Conservation (phyloP, 441 rosid species). For the Aquilaria agallochum region DNA sequence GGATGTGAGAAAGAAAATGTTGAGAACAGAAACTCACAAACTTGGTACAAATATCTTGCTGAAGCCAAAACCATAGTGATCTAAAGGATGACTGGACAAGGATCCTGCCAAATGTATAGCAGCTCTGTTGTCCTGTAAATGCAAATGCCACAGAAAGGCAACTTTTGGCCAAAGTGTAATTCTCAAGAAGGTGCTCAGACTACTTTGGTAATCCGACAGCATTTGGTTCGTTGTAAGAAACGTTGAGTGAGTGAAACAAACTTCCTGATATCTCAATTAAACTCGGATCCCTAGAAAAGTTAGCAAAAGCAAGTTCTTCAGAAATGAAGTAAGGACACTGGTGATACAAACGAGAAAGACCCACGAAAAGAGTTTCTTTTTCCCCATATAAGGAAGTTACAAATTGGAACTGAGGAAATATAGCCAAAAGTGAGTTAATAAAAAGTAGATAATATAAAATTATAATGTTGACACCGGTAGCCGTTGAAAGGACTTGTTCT, state of each 20-base stretch:
- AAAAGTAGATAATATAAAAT: constrained; percentile 8
- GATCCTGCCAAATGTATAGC: constrained; percentile 15
- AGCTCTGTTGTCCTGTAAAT: constrained; percentile 7
- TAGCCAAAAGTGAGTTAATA: not conserved
- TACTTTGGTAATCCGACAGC: constrained; percentile 14
- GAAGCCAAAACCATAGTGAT: constrained; percentile 12
- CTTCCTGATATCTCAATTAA: constrained; percentile 6
- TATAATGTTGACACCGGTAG: constrained; percentile 10
- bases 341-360: constrained; percentile 14
- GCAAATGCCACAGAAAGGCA: constrained; percentile 1
- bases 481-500: constrained; percentile 8
- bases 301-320: not conserved
- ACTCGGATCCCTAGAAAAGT: constrained; percentile 6
- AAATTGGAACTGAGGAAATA: constrained; percentile 10
- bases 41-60: constrained; percentile 12
- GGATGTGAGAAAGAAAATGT: constrained; percentile 13
- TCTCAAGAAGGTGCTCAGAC: constrained; percentile 15
- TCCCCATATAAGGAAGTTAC: constrained; percentile 12
- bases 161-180: constrained; percentile 7
- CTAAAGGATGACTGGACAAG: constrained; percentile 10
- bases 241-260: constrained; percentile 7
- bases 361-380: constrained; percentile 6
- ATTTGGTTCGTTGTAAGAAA: constrained; percentile 1
- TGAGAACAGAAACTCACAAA: constrained; percentile 9
- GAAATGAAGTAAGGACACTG: not conserved